These are phyloP conservation scores for Artomyces pyxidatus DNA, from an alignment of 768 basidiomycete genomes.

Conservation along the genomic window DNA sequence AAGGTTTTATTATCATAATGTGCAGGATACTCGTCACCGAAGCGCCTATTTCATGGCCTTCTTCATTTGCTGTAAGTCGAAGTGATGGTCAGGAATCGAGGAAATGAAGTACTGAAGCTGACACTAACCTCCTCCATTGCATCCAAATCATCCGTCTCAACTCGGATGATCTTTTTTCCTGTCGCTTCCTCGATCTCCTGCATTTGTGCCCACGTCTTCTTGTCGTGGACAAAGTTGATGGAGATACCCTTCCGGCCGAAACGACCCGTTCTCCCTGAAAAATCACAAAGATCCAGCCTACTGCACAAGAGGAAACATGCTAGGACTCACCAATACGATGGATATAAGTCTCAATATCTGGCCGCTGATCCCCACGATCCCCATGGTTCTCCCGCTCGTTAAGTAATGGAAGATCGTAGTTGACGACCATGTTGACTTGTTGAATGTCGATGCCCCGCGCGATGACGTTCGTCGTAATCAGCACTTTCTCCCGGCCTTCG, in stretches of 20 bases:
- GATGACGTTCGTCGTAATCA: constrained; percentile 98
- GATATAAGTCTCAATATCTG: constrained; percentile 95
- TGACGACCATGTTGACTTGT: constrained; percentile 99
- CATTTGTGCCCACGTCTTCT: constrained; percentile 83
- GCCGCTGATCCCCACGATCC: constrained; percentile 42
- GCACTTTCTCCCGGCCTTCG: constrained; percentile 90
- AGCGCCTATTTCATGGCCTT: constrained; percentile 67
- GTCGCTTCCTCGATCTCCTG: constrained; percentile 77
- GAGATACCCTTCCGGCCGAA: constrained; percentile 97
- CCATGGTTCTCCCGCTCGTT: constrained; percentile 49
- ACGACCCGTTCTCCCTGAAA: constrained; percentile 87
- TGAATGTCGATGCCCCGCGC: constrained; percentile 97
- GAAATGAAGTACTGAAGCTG: neutral
- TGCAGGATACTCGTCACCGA: too few relatives aligned
- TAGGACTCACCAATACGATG: constrained; percentile 81
- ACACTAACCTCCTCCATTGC: constrained; percentile 81
- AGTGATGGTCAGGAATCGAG: neutral
- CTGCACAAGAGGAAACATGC: neutral
- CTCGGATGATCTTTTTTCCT: constrained; percentile 70
- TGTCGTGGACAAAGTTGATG: constrained; percentile 95
- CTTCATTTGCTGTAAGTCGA: constrained; percentile 61
- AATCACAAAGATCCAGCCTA: neutral
- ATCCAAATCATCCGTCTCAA: constrained; percentile 86
- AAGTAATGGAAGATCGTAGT: constrained; percentile 90
- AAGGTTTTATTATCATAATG: too few relatives aligned